Evolutionary conservation across 768 basidiomycete species (phyloP).

Genomic region (Tephrocybe sp.): DNA sequence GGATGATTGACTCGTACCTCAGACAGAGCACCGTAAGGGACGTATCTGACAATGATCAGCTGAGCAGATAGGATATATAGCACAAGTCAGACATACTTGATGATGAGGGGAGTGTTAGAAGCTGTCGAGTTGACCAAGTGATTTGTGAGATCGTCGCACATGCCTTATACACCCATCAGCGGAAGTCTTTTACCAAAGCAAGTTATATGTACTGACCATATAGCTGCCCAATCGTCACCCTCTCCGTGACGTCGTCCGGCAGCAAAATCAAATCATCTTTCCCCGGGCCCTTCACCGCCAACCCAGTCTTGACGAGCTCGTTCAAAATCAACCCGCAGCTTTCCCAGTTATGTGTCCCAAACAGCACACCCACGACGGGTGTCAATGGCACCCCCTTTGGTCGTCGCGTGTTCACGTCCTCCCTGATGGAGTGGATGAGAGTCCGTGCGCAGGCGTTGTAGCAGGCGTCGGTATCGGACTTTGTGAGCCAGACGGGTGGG

Average conservation of each 20-base stretch:
- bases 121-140: constrained; percentile 58
- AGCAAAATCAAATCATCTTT: constrained; percentile 34
- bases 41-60: constrained; percentile 40
- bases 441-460: constrained; percentile 64
- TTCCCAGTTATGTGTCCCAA: constrained; percentile 85
- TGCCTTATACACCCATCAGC: constrained; percentile 47
- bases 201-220: constrained; percentile 55
- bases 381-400: constrained; percentile 8
- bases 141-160: constrained; percentile 82
- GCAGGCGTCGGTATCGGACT: constrained; percentile 70
- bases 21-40: constrained; percentile 72
- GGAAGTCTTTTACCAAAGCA: background rate
- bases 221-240: constrained; percentile 77
- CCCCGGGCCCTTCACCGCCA: constrained; percentile 40
- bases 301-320: constrained; percentile 53
- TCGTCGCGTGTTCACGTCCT: constrained; percentile 38
- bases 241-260: constrained; percentile 54
- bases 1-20: constrained; percentile 42
- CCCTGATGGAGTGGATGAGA: constrained; percentile 56
- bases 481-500: constrained; percentile 70
- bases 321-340: constrained; percentile 64
- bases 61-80: constrained; percentile 4
- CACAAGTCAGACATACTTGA: constrained; percentile 59
- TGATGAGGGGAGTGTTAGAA: constrained; percentile 61
- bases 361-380: constrained; percentile 59